Conservation (phyloP, 768 basidiomycete species). For the Obba rivulosa region DNA sequence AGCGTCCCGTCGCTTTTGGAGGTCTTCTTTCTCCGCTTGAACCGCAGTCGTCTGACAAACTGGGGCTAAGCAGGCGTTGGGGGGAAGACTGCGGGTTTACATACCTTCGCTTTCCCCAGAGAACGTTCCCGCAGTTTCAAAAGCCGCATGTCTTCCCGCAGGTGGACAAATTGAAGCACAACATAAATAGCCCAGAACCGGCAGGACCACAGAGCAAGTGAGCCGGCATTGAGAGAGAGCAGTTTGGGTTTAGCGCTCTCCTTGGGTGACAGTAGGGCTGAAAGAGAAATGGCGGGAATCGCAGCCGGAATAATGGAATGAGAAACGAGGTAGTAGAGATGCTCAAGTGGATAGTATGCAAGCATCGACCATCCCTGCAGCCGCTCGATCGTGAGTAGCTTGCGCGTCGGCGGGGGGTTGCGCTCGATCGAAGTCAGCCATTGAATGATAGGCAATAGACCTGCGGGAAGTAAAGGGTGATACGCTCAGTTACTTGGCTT, state of each 20-base stretch:
- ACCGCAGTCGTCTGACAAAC: constrained; percentile 27
- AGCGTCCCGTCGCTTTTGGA: constrained; percentile 56
- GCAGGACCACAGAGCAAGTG: constrained; percentile 63
- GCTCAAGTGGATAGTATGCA: constrained; percentile 74
- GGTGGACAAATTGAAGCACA: constrained; percentile 68
- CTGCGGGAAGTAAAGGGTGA: constrained; percentile 28
- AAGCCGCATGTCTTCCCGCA: constrained; percentile 61
- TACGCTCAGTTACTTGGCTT: neutral
- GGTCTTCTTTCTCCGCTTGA: constrained; percentile 46
- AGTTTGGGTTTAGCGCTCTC: constrained; percentile 7
- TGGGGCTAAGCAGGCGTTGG: neutral
- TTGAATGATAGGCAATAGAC: constrained; percentile 72
- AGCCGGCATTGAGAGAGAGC: constrained; percentile 40
- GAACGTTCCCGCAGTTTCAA: constrained; percentile 49
- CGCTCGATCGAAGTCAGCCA: constrained; percentile 76
- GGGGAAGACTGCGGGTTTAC: neutral
- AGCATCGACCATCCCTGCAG: constrained; percentile 78
- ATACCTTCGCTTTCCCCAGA: constrained; percentile 53
- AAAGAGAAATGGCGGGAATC: constrained; percentile 36
- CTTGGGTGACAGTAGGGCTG: constrained; percentile 34
- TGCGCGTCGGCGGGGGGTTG: constrained; percentile 63
- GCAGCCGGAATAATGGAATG: constrained; percentile 56
- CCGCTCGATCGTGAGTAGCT: constrained; percentile 71
- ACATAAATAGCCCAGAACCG: constrained; percentile 82
- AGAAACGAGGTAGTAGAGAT: constrained; percentile 60